Conservation (phyloP, 129 eudicot species). For the Centella asiatica region DNA sequence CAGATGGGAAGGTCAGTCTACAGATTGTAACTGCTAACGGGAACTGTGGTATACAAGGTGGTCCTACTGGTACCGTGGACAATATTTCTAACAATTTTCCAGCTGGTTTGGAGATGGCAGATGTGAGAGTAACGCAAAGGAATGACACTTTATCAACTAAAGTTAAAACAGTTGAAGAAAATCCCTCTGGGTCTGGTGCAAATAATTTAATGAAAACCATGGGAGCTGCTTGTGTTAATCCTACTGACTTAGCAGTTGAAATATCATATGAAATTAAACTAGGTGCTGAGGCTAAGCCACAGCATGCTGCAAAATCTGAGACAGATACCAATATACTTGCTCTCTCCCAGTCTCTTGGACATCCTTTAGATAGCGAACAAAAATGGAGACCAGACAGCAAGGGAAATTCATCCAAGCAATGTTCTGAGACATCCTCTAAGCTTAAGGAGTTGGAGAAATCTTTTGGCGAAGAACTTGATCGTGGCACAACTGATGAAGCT, state of each 20-base stretch:
- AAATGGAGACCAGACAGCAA: conserved; percentile 10
- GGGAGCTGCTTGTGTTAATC: conserved; percentile 16
- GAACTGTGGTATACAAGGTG: conserved; percentile 23
- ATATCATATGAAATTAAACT: conserved; percentile 28
- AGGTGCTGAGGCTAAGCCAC: conserved; percentile 18
- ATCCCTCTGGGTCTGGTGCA: conserved; percentile 18
- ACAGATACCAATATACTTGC: conserved; percentile 10
- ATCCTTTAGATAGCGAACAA: conserved; percentile 15
- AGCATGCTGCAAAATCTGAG: conserved; percentile 24
- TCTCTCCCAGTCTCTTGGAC: conserved; percentile 16
- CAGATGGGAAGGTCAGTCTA: conserved; percentile 36
- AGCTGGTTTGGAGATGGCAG: conserved; percentile 15
- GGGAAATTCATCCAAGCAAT: conserved; percentile 17
- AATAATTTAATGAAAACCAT: conserved; percentile 13
- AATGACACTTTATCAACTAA: conserved; percentile 17
- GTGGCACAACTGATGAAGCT: conserved; percentile 12
- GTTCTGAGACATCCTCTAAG: conserved; percentile 16
- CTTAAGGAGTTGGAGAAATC: conserved; percentile 19
- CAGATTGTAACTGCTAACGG: conserved; percentile 30
- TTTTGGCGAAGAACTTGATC: conserved; percentile 18
- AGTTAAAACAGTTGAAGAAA: conserved; percentile 19
- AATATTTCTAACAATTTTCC: conserved; percentile 17
- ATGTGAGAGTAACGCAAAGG: conserved; percentile 18
- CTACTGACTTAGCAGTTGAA: conserved; percentile 19
- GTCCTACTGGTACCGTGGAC: conserved; percentile 18